phyloP scores from a whole-genome alignment of 257 asterid species.

The Solanum virginianum region DNA sequence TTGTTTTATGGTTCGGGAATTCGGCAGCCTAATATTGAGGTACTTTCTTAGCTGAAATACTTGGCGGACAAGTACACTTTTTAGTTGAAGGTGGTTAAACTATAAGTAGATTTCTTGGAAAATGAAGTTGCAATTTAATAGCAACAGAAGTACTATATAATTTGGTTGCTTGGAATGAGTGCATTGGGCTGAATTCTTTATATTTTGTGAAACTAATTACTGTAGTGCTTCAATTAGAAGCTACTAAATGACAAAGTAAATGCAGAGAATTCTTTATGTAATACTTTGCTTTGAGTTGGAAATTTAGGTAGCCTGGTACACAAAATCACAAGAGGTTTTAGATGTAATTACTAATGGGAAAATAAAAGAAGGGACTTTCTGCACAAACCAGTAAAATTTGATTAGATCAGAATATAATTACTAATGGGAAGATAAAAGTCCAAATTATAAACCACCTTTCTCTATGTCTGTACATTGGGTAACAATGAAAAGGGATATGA shows the following conservation, averaged over 20 bases:
- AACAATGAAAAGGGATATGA: background rate
- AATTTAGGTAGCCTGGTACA: too few species aligned
- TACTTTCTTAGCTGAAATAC: slow-evolving; percentile 9
- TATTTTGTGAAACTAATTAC: background rate
- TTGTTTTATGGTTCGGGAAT: slow-evolving; percentile 65
- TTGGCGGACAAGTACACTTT: background rate
- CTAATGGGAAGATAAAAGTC: too few species aligned
- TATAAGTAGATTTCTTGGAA: background rate
- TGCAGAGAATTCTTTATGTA: background rate
- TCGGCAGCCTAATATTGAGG: slow-evolving; percentile 64
- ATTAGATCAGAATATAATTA: background rate
- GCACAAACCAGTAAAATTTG: background rate
- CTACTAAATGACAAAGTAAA: background rate
- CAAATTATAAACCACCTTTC: background rate
- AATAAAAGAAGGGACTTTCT: too few species aligned
- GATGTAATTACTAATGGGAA: too few species aligned
- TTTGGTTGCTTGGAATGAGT: background rate
- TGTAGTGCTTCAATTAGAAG: background rate
- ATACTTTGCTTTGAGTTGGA: too few species aligned
- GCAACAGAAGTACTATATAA: background rate
- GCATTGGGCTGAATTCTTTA: background rate
- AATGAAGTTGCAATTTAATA: background rate
- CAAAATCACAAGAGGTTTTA: too few species aligned
- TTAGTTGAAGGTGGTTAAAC: background rate
- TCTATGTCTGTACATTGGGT: background rate